phyloP scores from a whole-genome alignment of 257 asterid genomes.

The Fraxinus quadrangulata region DNA sequence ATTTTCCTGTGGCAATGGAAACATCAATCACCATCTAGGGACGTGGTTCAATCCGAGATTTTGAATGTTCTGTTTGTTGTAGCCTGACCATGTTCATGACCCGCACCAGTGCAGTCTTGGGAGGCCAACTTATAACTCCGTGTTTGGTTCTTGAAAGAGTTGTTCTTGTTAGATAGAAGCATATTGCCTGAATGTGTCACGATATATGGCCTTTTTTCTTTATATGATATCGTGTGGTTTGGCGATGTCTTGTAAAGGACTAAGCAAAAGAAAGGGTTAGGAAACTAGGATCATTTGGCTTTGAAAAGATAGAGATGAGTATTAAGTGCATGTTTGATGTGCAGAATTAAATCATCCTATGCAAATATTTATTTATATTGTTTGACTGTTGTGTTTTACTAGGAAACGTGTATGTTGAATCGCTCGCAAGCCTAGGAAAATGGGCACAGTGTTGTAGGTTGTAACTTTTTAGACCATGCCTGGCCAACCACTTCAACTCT shows the following conservation, averaged over 20 bases:
- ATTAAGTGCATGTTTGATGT: neutral
- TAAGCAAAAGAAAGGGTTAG: neutral
- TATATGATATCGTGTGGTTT: neutral
- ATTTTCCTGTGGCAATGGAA: neutral
- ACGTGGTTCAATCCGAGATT: neutral
- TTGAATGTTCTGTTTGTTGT: neutral
- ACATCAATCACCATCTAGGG: neutral
- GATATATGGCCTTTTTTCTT: neutral
- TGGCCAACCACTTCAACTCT: neutral
- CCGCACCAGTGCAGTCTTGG: neutral
- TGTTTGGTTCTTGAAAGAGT: neutral
- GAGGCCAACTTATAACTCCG: neutral
- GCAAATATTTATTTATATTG: no score
- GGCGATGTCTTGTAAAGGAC: neutral
- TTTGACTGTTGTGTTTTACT: neutral
- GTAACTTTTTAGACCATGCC: neutral
- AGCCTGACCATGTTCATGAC: neutral
- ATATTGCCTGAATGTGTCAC: neutral
- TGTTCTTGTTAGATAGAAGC: neutral
- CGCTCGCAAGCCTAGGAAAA: neutral
- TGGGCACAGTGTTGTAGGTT: neutral
- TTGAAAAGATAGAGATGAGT: neutral
- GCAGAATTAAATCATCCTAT: no score
- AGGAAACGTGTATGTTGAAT: neutral
- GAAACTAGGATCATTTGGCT: neutral